phyloP scores from a whole-genome alignment of 2,329 filamentous ascomycete genomes.

The Alternaria arbusti region DNA sequence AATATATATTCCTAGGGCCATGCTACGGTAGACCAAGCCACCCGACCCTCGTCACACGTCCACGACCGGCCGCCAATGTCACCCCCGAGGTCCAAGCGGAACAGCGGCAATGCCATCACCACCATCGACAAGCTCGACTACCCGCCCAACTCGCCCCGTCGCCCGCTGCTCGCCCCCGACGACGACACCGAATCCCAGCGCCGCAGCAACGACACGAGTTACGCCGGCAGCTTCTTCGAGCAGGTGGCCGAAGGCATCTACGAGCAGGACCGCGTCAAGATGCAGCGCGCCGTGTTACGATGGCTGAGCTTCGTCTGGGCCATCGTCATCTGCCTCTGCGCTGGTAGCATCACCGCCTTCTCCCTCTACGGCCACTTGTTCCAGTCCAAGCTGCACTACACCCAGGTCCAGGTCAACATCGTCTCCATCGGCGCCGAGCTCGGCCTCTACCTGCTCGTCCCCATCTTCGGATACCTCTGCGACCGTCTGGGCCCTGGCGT shows the following conservation, averaged over 20 bases:
- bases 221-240: slow-evolving; percentile 63
- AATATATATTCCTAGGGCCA: not conserved
- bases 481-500: slow-evolving; percentile 84
- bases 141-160: slow-evolving; percentile 44
- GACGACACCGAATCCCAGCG: slow-evolving; percentile 41
- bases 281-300: slow-evolving; percentile 60
- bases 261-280: slow-evolving; percentile 61
- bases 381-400: slow-evolving; percentile 84
- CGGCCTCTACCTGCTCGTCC: slow-evolving; percentile 90
- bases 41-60: slow-evolving; percentile 27
- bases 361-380: slow-evolving; percentile 93
- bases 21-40: slow-evolving; percentile 15
- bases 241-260: slow-evolving; percentile 67
- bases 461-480: slow-evolving; percentile 87
- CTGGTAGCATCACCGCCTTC: slow-evolving; percentile 90
- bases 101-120: slow-evolving; percentile 34
- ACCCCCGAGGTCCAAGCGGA: slow-evolving; percentile 40
- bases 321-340: slow-evolving; percentile 73
- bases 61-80: slow-evolving; percentile 33
- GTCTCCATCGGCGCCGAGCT: slow-evolving; percentile 87
- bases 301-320: slow-evolving; percentile 66
- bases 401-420: slow-evolving; percentile 89
- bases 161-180: slow-evolving; percentile 51
- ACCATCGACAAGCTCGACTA: slow-evolving; percentile 60
- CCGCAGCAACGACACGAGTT: slow-evolving; percentile 52